Evolutionary conservation across 805 yeast genomes (phyloP).

Genomic region (Metschnikowia hibisci): DNA sequence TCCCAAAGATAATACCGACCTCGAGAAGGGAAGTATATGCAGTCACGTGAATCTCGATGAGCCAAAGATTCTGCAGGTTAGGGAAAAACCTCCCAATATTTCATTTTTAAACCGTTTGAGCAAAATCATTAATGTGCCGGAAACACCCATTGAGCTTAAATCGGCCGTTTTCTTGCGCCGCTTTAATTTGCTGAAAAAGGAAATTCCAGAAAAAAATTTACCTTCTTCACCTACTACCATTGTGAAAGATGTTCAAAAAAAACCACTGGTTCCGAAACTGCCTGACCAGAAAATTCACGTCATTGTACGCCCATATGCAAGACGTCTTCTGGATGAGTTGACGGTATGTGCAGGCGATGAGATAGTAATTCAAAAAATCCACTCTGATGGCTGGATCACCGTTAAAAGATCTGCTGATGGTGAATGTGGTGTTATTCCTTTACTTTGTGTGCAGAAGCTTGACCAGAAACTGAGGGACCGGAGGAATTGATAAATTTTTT

Average conservation of each 20-base stretch:
- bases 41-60: background rate
- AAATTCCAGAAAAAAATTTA: constrained; percentile 10
- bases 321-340: constrained; percentile 33
- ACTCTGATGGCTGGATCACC: constrained; percentile 40
- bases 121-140: constrained; percentile 22
- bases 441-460: constrained; percentile 3
- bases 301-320: constrained; percentile 27
- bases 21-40: background rate
- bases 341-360: constrained; percentile 29
- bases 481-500: too few relatives aligned
- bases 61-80: background rate
- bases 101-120: constrained; percentile 20
- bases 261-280: background rate
- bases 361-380: constrained; percentile 22
- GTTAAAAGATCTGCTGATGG: constrained; percentile 19
- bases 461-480: background rate
- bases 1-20: background rate
- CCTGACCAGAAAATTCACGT: constrained; percentile 7
- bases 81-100: background rate
- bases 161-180: constrained; percentile 33
- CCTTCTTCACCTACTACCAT: constrained; percentile 20
- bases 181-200: constrained; percentile 26
- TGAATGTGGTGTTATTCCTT: constrained; percentile 33
- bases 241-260: constrained; percentile 1
- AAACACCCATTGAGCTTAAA: constrained; percentile 18